phyloP scores from a whole-genome alignment of 164 flowering plant species.

The Macadamia tetraphylla region DNA sequence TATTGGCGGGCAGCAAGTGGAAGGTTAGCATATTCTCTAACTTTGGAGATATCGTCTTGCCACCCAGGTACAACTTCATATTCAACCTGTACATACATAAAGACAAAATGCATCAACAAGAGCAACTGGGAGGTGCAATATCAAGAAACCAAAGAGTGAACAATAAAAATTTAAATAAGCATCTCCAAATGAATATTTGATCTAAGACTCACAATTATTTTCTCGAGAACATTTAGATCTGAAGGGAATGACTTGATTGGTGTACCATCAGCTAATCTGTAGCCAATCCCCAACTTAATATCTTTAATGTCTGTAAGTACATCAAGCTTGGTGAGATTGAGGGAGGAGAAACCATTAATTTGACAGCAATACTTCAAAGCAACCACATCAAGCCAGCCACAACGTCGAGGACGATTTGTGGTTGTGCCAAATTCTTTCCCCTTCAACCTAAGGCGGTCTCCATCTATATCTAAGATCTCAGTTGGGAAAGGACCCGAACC shows the following conservation, averaged over 20 bases:
- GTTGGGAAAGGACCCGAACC: constrained; percentile 99
- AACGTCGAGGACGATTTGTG: constrained; percentile 97
- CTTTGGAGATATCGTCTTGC: constrained; percentile 66
- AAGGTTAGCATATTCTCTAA: constrained; percentile 67
- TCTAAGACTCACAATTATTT: constrained; percentile 44
- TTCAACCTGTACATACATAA: constrained; percentile 52
- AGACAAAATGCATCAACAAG: not conserved
- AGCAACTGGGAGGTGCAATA: not conserved
- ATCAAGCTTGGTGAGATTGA: constrained; percentile 93
- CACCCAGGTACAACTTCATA: constrained; percentile 89
- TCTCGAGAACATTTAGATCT: constrained; percentile 72
- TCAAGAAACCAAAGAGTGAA: not conserved
- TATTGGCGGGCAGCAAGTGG: constrained; percentile 76
- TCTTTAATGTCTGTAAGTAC: constrained; percentile 78
- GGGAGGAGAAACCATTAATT: constrained; percentile 89
- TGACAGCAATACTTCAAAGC: constrained; percentile 73
- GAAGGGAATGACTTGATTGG: constrained; percentile 69
- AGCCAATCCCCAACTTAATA: constrained; percentile 72
- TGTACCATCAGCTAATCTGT: constrained; percentile 56
- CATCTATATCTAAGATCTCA: constrained; percentile 70
- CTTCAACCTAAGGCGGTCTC: constrained; percentile 72
- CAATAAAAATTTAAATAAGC: not conserved
- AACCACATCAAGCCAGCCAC: constrained; percentile 96
- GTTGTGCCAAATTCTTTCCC: constrained; percentile 98
- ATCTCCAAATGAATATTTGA: not conserved